Conservation (phyloP, 1,284 basidiomycete species). For the Papiliotrema laurentii region DNA sequence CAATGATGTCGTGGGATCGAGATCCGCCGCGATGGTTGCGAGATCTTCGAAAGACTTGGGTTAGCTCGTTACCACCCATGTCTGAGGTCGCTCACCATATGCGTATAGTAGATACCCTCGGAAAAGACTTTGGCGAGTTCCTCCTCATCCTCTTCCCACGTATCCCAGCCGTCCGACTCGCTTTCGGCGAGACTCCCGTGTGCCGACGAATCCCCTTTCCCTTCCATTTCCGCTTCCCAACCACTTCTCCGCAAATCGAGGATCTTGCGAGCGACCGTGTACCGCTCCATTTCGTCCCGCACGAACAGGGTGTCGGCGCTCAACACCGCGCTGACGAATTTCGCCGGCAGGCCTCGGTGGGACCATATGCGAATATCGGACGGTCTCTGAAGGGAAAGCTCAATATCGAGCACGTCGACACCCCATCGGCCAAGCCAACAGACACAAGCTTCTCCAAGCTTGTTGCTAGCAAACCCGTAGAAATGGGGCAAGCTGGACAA, state of each 20-base stretch:
- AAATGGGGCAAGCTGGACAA: constrained; percentile 52
- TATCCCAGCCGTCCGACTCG: constrained; percentile 21
- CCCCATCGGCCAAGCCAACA: constrained; percentile 89
- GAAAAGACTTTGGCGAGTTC: constrained; percentile 64
- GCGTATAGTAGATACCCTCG: constrained; percentile 77
- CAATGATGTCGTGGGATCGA: constrained; percentile 64
- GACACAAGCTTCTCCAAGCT: constrained; percentile 82
- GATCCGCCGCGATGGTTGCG: constrained; percentile 64
- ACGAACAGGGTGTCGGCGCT: constrained; percentile 78
- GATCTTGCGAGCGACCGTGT: constrained; percentile 68
- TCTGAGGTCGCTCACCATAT: constrained; percentile 61
- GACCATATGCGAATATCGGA: constrained; percentile 55
- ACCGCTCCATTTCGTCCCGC: constrained; percentile 70
- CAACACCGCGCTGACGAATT: constrained; percentile 69
- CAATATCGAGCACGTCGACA: constrained; percentile 65
- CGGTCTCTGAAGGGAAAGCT: constrained; percentile 49
- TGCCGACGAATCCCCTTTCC: constrained; percentile 14
- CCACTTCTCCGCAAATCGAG: constrained; percentile 64
- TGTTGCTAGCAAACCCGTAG: constrained; percentile 78
- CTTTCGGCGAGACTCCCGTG: constrained; percentile 6
- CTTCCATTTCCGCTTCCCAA: constrained; percentile 33
- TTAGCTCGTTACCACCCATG: neutral
- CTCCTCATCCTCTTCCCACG: constrained; percentile 44
- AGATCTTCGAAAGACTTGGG: constrained; percentile 69
- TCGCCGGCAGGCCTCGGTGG: constrained; percentile 62